A percentile compares a stretch with the other conserved stretches of the same genome.
phyloP scores from a whole-genome alignment of 2,329 filamentous ascomycete genomes.

The Paecilomyces sp. region DNA sequence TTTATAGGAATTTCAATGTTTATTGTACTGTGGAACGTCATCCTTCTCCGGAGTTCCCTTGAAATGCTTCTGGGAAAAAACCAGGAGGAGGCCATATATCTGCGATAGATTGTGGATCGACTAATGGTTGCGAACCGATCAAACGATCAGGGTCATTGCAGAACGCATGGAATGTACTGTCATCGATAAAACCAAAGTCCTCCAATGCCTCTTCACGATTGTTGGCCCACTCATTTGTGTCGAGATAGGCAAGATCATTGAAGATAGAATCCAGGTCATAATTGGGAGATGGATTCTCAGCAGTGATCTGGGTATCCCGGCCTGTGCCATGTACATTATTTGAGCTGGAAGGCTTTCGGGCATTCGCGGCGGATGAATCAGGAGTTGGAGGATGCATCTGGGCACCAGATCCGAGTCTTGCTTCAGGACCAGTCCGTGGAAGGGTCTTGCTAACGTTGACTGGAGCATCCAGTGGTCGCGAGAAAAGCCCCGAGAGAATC shows the following conservation, averaged over 20 bases:
- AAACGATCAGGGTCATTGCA: conserved; percentile 39
- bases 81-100: conserved; percentile 38
- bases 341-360: conserved; percentile 3
- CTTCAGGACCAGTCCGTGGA: background rate
- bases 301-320: background rate
- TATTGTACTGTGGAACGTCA: background rate
- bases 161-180: conserved; percentile 37
- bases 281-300: conserved; percentile 3
- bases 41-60: conserved; percentile 16
- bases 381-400: conserved; percentile 23
- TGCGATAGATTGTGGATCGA: conserved; percentile 32
- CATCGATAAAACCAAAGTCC: conserved; percentile 39
- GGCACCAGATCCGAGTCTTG: conserved; percentile 4
- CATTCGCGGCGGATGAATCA: conserved; percentile 24
- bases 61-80: conserved; percentile 35
- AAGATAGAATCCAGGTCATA: conserved; percentile 38
- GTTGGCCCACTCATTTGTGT: conserved; percentile 37
- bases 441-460: background rate
- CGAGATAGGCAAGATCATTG: conserved; percentile 38
- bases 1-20: background rate
- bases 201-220: conserved; percentile 34
- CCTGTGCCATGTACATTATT: background rate
- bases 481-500: conserved; percentile 15
- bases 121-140: conserved; percentile 25
- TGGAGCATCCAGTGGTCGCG: conserved; percentile 3